These are phyloP conservation scores for Ceratocystis variospora DNA, from an alignment of 2,329 filamentous ascomycete genomes.

Conservation along the genomic window DNA sequence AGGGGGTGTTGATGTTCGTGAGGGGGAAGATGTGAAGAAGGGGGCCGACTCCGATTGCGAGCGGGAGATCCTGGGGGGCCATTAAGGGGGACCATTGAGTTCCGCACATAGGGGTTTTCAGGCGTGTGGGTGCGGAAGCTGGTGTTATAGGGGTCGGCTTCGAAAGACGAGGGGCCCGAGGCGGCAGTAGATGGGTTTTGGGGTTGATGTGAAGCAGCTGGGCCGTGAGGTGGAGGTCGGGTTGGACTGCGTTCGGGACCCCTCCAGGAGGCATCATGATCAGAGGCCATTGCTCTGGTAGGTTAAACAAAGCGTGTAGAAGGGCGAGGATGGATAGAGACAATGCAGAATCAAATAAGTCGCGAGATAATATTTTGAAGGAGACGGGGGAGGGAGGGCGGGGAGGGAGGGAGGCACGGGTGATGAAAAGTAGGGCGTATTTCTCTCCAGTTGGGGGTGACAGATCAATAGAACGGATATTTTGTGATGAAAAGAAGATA, in stretches of 20 bases:
- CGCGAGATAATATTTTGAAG: neutral
- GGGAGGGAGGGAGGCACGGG: no score
- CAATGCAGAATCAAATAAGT: neutral
- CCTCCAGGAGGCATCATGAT: constrained; percentile 18
- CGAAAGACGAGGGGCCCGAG: constrained; percentile 12
- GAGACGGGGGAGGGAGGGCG: no score
- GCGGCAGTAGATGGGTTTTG: neutral
- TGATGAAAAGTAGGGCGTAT: neutral
- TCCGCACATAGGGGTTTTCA: constrained; percentile 15
- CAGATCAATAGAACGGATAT: neutral
- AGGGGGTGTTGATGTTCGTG: constrained; percentile 9
- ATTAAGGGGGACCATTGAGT: constrained; percentile 10
- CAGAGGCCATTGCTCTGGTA: constrained; percentile 15
- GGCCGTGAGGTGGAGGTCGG: constrained; percentile 11
- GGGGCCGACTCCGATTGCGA: constrained; percentile 16
- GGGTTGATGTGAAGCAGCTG: neutral
- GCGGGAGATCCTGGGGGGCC: constrained; percentile 12
- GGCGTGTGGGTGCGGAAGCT: constrained; percentile 15
- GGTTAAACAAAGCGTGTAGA: neutral
- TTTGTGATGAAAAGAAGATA: neutral
- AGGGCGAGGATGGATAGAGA: neutral
- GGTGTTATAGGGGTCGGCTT: constrained; percentile 13
- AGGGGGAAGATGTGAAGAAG: constrained; percentile 9
- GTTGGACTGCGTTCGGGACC: constrained; percentile 17
- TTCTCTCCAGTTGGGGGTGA: neutral